Percentiles rank a stretch among this genome's conserved stretches.
phyloP scores from a whole-genome alignment of 345 rosid genomes.

The Eucalyptus erythrocorys region DNA sequence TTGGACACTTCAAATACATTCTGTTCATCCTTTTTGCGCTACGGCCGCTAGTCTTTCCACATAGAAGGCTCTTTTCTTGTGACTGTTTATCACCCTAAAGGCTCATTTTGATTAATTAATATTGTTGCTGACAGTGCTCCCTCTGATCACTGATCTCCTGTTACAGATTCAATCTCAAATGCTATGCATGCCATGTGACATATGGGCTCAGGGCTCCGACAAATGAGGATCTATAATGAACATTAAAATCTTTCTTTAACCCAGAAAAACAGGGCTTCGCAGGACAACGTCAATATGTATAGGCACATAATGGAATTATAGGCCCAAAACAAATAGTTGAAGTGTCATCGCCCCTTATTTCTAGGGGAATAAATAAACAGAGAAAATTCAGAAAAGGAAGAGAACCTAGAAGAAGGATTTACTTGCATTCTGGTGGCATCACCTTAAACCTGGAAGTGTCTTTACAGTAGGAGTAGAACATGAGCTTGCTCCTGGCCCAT shows the following conservation, averaged over 20 bases:
- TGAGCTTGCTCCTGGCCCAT: conserved; percentile 85
- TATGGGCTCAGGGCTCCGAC: not conserved
- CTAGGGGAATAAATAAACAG: not conserved
- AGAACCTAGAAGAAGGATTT: not conserved
- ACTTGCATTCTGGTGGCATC: conserved; percentile 69
- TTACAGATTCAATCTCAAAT: not conserved
- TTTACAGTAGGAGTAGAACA: conserved; percentile 82
- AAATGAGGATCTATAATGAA: not conserved
- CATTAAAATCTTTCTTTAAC: not conserved
- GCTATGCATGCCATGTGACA: not conserved
- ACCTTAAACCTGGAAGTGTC: conserved; percentile 58
- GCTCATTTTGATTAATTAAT: not conserved
- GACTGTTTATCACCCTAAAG: not conserved
- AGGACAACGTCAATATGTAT: not conserved
- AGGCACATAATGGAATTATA: not conserved
- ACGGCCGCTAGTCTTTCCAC: not conserved
- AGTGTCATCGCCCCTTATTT: not conserved
- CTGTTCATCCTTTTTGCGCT: not conserved
- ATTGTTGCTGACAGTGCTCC: not conserved
- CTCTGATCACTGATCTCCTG: not conserved
- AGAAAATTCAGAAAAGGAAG: not conserved
- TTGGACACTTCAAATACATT: not conserved
- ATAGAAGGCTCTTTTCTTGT: not conserved
- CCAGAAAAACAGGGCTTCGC: not conserved
- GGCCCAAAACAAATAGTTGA: not conserved